Base-by-base conservation (phyloP, 2,329 filamentous ascomycete species). In the Scleromitrula shiraiana region DNA sequence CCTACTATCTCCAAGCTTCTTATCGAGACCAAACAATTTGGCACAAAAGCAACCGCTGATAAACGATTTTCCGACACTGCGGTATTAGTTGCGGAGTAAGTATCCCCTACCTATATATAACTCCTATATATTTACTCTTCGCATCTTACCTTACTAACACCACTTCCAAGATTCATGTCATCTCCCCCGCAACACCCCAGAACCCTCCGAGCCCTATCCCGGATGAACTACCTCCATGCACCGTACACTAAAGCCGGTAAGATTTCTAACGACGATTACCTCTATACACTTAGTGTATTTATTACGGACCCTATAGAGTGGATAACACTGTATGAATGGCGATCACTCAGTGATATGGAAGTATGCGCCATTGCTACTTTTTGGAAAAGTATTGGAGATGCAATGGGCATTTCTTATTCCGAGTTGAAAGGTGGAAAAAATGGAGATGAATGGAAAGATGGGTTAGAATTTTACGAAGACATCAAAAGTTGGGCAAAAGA, bases 301-400 rank as follows among this genome's bases (percentile, higher is more conserved):
- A 73, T 84, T 15, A 68, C 74, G 1, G 80, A 88, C 60, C 83
- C 85, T 0, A 64, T 76, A 24, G 69, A 74, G 12, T 88, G 83
- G 70, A 74, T 85, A 26, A 62, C 71, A 5, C 67, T 67, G 5
- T 85, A 80, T 57, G 87, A 91, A 61, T 91, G 85, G 85, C 76
- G 86, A 2, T 32, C 67, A 4, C 63, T 87, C 19, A 82, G 74
- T 14, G 76, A 82, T 0, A 70, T 89, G 65, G 86, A 90, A 64
- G 63, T 70, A 8, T 85, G 82, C 52, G 84, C 83, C 0, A 65
- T 83, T 24, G 80, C 77, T 14, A 80, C 77, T 0, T 79, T 85
- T 58, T 89, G 83, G 84, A 85, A 85, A 64, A 72, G 72, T 44
- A 66, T 87, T 14, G 85, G 84, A 12, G 80, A 88, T 56, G 76